Conservation (phyloP, 805 yeast genomes). For the Candida coquimbonensis region DNA sequence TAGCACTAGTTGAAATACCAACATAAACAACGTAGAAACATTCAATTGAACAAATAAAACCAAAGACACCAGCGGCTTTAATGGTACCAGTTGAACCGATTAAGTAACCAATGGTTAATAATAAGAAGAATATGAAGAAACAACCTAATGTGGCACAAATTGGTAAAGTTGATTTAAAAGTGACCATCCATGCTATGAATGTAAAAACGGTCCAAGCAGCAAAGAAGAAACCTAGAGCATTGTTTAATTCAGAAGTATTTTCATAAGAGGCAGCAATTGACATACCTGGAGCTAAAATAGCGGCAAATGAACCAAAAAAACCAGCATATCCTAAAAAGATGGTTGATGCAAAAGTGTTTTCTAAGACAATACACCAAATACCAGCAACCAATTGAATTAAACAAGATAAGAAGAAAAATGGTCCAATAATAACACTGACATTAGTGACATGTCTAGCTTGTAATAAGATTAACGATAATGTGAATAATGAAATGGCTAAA, state of each 20-base stretch:
- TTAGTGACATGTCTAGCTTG: neutral
- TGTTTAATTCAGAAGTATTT: slow-evolving; percentile 27
- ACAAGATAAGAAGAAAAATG: neutral
- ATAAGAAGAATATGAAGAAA: neutral
- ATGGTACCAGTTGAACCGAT: neutral
- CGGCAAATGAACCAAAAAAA: slow-evolving; percentile 45
- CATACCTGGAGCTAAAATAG: slow-evolving; percentile 36
- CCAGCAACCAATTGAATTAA: slow-evolving; percentile 24
- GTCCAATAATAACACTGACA: neutral
- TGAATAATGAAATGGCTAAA: neutral
- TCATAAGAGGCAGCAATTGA: slow-evolving; percentile 34
- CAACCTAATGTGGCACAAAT: neutral
- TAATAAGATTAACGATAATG: neutral
- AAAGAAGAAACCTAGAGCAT: slow-evolving; percentile 42
- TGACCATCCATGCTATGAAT: slow-evolving; percentile 36
- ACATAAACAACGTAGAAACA: slow-evolving; percentile 1
- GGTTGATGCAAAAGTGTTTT: slow-evolving; percentile 50
- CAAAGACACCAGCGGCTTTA: slow-evolving; percentile 1
- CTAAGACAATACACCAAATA: slow-evolving; percentile 40
- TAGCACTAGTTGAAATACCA: neutral
- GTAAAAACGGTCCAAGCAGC: slow-evolving; percentile 48
- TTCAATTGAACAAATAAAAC: neutral
- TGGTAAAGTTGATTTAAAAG: slow-evolving; percentile 28
- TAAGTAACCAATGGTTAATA: slow-evolving; percentile 1
- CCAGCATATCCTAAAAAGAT: slow-evolving; percentile 48